These are phyloP conservation scores for Elongisporangium anandrum DNA, from an alignment of 352 stramenopile genomes.

Conservation along the genomic window DNA sequence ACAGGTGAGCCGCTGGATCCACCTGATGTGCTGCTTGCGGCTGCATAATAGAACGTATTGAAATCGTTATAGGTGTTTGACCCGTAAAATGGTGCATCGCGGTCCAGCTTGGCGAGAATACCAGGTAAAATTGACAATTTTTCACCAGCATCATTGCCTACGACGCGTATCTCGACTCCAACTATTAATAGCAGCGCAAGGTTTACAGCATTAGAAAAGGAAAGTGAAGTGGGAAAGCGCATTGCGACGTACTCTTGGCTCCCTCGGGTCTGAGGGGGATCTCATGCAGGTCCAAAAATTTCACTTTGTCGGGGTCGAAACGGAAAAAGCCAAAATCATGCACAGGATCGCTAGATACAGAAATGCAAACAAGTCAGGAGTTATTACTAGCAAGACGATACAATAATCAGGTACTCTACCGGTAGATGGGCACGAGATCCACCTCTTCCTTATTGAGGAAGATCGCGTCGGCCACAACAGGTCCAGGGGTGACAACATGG, in stretches of 20 bases:
- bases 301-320: slow-evolving; percentile 87
- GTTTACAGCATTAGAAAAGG: not conserved
- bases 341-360: slow-evolving; percentile 67
- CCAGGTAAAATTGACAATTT: slow-evolving; percentile 89
- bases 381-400: not conserved
- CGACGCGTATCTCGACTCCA: slow-evolving; percentile 88
- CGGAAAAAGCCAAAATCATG: slow-evolving; percentile 92
- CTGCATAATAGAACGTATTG: slow-evolving; percentile 92
- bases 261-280: slow-evolving; percentile 84
- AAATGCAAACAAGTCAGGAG: not conserved
- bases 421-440: slow-evolving; percentile 86
- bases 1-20: slow-evolving; percentile 88
- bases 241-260: slow-evolving; percentile 49
- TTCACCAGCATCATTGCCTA: slow-evolving; percentile 91
- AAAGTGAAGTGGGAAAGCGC: not conserved
- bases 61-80: slow-evolving; percentile 89
- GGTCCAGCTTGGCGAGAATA: slow-evolving; percentile 89
- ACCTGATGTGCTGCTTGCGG: slow-evolving; percentile 83
- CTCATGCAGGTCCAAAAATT: slow-evolving; percentile 83
- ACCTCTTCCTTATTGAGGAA: slow-evolving; percentile 94
- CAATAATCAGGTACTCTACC: slow-evolving; percentile 17
- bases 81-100: slow-evolving; percentile 86
- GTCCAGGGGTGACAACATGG: slow-evolving; percentile 88
- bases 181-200: slow-evolving; percentile 29
- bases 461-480: slow-evolving; percentile 87